Evolutionary conservation across 495 filamentous ascomycete genomes (phyloP).

Genomic region (Neurospora cerealis): DNA sequence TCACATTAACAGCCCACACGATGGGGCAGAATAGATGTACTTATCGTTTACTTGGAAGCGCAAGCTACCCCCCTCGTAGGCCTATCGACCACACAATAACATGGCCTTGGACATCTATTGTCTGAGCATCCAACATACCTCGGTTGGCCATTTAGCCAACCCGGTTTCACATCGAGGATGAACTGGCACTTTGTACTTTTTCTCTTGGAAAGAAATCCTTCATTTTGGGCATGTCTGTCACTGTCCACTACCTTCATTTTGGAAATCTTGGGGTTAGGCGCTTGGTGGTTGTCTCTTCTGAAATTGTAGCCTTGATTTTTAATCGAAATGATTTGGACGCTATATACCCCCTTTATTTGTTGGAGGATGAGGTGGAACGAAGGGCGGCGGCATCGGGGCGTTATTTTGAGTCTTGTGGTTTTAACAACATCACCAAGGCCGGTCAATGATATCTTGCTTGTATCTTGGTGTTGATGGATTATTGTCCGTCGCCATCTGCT

Average conservation of each 20-base stretch:
- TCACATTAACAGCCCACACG: neutral
- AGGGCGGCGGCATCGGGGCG: neutral
- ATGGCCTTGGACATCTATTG: neutral
- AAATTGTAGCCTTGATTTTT: neutral
- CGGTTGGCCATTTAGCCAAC: neutral
- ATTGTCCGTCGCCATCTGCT: neutral
- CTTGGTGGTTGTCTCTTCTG: neutral
- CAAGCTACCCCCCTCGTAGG: neutral
- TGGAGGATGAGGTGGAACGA: neutral
- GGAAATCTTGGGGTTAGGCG: neutral
- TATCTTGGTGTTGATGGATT: neutral
- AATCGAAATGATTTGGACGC: neutral
- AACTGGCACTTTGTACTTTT: neutral
- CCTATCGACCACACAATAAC: neutral
- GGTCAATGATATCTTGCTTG: neutral
- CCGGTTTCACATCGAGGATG: neutral
- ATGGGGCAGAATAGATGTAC: neutral
- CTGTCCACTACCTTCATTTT: neutral
- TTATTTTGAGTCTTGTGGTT: neutral
- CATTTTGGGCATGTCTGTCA: neutral
- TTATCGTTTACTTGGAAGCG: neutral
- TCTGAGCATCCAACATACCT: neutral
- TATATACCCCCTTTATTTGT: neutral
- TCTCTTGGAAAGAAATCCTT: neutral
- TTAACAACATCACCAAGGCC: neutral